A percentile compares a stretch with the other conserved stretches of the same genome.
Evolutionary conservation across 345 rosid genomes (phyloP).

Genomic region (Xanthoceras sorbifolium): DNA sequence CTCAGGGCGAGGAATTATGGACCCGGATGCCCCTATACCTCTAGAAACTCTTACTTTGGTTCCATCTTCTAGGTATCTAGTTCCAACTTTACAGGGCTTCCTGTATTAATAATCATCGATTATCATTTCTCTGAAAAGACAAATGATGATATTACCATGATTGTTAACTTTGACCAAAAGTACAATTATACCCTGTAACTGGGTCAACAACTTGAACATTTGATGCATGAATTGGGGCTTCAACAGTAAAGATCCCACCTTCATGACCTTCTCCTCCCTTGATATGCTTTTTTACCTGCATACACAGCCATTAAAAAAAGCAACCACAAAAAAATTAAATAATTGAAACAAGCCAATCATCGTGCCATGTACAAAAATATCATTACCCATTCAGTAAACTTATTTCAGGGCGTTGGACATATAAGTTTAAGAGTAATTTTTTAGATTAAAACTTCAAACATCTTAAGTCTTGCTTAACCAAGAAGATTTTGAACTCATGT

Average conservation of each 20-base stretch:
- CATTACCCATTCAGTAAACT: neutral
- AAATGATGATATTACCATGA: neutral
- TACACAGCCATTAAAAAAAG: neutral
- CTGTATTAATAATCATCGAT: conserved; percentile 38
- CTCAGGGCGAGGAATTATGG: conserved; percentile 95
- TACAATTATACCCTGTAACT: conserved; percentile 64
- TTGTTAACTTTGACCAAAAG: neutral
- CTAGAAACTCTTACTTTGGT: conserved; percentile 94
- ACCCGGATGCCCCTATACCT: conserved; percentile 83
- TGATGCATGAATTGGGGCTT: conserved; percentile 96
- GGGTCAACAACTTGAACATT: conserved; percentile 97
- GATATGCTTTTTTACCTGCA: conserved; percentile 88
- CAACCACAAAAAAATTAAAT: neutral
- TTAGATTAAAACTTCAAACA: conserved; percentile 2
- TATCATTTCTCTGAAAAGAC: conserved; percentile 2
- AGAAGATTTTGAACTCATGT: neutral
- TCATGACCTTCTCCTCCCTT: conserved; percentile 87
- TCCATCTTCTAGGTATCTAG: conserved; percentile 87
- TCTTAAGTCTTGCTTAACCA: neutral
- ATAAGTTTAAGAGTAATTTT: neutral
- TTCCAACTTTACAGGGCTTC: conserved; percentile 86
- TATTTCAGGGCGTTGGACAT: neutral
- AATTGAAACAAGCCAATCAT: too few relatives aligned
- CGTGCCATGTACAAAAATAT: neutral
- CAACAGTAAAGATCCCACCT: conserved; percentile 95